Base-by-base conservation (phyloP, 371 early-diverging fungal genomes). In the Mortierella sp. region DNA sequence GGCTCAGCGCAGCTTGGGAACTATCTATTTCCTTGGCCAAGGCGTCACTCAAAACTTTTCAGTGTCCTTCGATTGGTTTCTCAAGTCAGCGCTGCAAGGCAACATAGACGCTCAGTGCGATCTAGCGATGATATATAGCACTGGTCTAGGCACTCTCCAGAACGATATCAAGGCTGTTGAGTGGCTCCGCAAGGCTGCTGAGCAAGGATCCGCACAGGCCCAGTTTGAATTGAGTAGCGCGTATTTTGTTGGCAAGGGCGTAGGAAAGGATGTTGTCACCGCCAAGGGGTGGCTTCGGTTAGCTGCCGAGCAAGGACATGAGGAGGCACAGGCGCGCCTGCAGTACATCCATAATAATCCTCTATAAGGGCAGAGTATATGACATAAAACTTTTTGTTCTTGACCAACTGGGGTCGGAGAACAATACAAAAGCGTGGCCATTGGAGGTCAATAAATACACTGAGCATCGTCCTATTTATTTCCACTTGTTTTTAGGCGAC, bases 1-100 rank as follows among this genome's bases (percentile, higher is more conserved):
- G 0, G 73, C 73, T 0, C 73, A 73, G 40, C 91, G 93, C 82
- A 93, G 92, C 74, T 87, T 95, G 9, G 96, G 95, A 1, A 64
- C 57, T 28, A 77, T 76, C 71, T 50, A 51, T 34, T 28, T 24
- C 21, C 13, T 51, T 50, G 72, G 48, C 53, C 16, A 59, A 2
- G 61, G 61, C 9, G 16, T 59, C 19, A 28, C 61, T 10, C 5
- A 3, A 0, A 31, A 59, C 5, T 31, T 14, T 16, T 19, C 61
- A 8, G 31, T 28, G 11, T 28, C 61, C 0, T 31, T 31, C 31
- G 31, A 59, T 8, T 14, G 26, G 26, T 11, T 31, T 10, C 31
- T 31, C 16, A 31, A 59, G 14, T 28, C 61, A 2, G 61, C 61
- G 0, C 31, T 11, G 14, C 61, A 59, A 16, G 31, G 61, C 4